A percentile compares a stretch with the other conserved stretches of the same genome.
phyloP scores from a whole-genome alignment of 2,329 filamentous ascomycete species.

The Pseudohalonectria lignicola region DNA sequence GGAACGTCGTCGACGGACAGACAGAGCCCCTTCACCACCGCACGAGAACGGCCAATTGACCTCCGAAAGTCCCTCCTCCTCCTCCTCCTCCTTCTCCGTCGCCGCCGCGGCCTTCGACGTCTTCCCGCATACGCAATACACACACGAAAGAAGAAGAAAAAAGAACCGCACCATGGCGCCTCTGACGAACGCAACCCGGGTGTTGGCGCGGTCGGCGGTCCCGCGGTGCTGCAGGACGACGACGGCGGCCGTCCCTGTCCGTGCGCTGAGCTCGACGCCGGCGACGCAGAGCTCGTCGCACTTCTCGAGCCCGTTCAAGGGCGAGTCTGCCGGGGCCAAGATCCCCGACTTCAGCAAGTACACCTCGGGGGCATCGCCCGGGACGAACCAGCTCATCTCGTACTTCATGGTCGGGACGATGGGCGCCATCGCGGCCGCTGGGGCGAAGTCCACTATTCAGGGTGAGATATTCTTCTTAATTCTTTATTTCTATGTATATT shows the following conservation, averaged over 20 bases:
- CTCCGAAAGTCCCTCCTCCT: constrained; percentile 11
- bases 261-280: constrained; percentile 42
- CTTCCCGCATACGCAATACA: too few relatives aligned
- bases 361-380: constrained; percentile 56
- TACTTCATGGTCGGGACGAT: constrained; percentile 99
- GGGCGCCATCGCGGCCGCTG: constrained; percentile 82
- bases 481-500: neutral
- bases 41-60: constrained; percentile 10
- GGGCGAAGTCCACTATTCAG: constrained; percentile 96
- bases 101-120: constrained; percentile 13
- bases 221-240: constrained; percentile 15
- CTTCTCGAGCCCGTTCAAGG: constrained; percentile 47
- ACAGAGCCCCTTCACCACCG: too few relatives aligned
- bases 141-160: neutral
- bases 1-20: constrained; percentile 6
- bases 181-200: constrained; percentile 56
- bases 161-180: constrained; percentile 46
- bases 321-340: constrained; percentile 47
- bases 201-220: constrained; percentile 46
- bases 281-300: neutral
- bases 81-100: constrained; percentile 14
- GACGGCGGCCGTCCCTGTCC: constrained; percentile 30
- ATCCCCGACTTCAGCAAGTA: constrained; percentile 90
- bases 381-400: constrained; percentile 75
- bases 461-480: constrained; percentile 49